phyloP scores from a whole-genome alignment of 73 alveolate species.

The Durusdinium trenchii region DNA sequence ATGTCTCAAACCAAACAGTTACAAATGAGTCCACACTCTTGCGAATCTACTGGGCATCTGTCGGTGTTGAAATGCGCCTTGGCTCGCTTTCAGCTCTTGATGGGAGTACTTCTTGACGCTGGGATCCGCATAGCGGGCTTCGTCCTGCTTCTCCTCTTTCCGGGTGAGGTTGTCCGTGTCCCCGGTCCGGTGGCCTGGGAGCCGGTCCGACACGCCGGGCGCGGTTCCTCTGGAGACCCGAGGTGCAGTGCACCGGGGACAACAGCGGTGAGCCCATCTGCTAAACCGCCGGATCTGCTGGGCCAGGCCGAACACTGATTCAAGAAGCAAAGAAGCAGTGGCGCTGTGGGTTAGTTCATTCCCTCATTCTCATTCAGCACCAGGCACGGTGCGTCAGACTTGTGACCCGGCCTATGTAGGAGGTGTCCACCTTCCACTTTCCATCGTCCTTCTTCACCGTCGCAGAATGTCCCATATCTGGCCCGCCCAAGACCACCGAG shows the following conservation, averaged over 20 bases:
- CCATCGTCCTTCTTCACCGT: conserved; percentile 56
- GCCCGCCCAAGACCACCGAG: conserved; percentile 30
- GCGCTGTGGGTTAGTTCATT: too few relatives aligned
- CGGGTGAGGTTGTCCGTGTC: conserved; percentile 90
- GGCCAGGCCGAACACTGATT: too few relatives aligned
- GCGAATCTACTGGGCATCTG: too few relatives aligned
- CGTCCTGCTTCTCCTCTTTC: conserved; percentile 78
- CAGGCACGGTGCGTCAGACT: too few relatives aligned
- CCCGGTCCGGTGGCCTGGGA: conserved; percentile 68
- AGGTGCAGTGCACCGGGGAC: too few relatives aligned
- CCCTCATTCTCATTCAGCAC: too few relatives aligned
- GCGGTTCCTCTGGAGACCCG: not conserved
- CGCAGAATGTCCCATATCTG: conserved; percentile 46
- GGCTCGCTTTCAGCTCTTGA: conserved; percentile 46
- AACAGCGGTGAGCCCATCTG: too few relatives aligned
- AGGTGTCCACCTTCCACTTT: conserved; percentile 81
- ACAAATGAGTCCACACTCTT: too few relatives aligned
- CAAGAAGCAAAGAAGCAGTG: too few relatives aligned
- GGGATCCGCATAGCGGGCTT: conserved; percentile 64
- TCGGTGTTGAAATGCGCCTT: too few relatives aligned
- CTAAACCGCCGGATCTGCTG: too few relatives aligned
- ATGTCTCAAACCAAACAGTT: too few relatives aligned
- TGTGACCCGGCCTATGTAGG: not conserved
- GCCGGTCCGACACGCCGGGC: not conserved
- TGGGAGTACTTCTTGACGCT: conserved; percentile 38